These are phyloP conservation scores for Clathrus columnatus DNA, from an alignment of 768 basidiomycete genomes.

Conservation along the genomic window DNA sequence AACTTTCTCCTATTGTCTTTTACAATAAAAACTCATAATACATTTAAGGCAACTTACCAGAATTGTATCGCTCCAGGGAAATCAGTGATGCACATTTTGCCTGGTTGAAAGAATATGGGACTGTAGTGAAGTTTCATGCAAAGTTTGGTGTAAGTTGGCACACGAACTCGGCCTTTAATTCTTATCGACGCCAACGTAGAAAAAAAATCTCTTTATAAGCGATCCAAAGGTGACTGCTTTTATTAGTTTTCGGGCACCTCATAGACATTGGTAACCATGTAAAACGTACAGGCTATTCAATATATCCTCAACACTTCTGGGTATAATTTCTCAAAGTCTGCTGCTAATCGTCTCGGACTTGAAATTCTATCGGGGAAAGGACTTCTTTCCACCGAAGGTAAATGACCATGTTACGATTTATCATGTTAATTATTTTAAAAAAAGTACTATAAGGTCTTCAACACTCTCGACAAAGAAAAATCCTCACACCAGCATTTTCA, in stretches of 20 bases:
- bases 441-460: slow-evolving; percentile 12
- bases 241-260: not conserved
- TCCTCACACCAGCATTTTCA: slow-evolving; percentile 23
- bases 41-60: slow-evolving; percentile 22
- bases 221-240: not conserved
- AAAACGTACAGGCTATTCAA: slow-evolving; percentile 31
- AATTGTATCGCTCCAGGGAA: slow-evolving; percentile 21
- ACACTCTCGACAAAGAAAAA: slow-evolving; percentile 23
- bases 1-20: not conserved
- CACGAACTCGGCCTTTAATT: not conserved
- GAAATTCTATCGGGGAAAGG: slow-evolving; percentile 19
- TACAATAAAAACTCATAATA: not conserved
- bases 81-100: slow-evolving; percentile 21
- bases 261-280: not conserved
- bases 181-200: not conserved
- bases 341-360: not conserved
- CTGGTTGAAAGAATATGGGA: slow-evolving; percentile 25
- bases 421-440: not conserved
- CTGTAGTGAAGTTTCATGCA: slow-evolving; percentile 16
- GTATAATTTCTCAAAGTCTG: slow-evolving; percentile 34
- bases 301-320: slow-evolving; percentile 33
- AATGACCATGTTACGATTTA: not conserved
- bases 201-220: not conserved
- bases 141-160: slow-evolving; percentile 7
- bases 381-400: slow-evolving; percentile 15